These are phyloP conservation scores for Saccharum spontaneum DNA, from an alignment of 176 grass and related monocot genomes.

Conservation along the genomic window DNA sequence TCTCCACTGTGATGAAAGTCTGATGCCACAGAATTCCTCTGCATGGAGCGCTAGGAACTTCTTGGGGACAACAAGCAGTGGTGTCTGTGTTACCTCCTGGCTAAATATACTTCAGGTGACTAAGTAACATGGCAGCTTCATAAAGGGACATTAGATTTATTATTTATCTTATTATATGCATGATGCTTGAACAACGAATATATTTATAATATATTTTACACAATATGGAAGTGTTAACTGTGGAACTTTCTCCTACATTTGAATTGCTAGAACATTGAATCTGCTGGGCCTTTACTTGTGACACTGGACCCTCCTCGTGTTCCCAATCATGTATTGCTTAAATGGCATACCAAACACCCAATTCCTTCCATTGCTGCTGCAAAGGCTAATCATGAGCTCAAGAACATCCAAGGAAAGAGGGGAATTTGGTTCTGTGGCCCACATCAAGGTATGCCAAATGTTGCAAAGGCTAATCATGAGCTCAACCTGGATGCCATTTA, in stretches of 20 bases:
- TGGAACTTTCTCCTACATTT: neutral
- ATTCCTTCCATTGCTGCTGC: conserved; percentile 68
- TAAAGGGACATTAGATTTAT: neutral
- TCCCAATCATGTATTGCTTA: conserved; percentile 65
- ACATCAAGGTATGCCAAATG: too few species aligned
- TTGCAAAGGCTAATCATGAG: too few species aligned
- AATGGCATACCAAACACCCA: conserved; percentile 73
- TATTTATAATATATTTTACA: neutral
- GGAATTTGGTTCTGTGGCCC: conserved; percentile 84
- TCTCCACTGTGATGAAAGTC: conserved; percentile 66
- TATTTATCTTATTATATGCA: neutral
- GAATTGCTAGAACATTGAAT: conserved; percentile 60
- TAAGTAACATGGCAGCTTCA: neutral
- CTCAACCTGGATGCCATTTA: neutral
- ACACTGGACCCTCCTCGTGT: conserved; percentile 67
- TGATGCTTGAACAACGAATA: neutral
- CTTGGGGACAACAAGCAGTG: conserved; percentile 51
- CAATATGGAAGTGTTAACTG: neutral
- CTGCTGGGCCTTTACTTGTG: conserved; percentile 53
- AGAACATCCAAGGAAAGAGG: conserved; percentile 69
- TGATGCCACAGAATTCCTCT: conserved; percentile 72
- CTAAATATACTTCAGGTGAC: conserved; percentile 80
- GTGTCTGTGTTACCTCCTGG: conserved; percentile 80
- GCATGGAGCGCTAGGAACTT: conserved; percentile 96
- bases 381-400: conserved; percentile 62